Conservation (phyloP, 768 basidiomycete species). For the Austroboletus eburneus region DNA sequence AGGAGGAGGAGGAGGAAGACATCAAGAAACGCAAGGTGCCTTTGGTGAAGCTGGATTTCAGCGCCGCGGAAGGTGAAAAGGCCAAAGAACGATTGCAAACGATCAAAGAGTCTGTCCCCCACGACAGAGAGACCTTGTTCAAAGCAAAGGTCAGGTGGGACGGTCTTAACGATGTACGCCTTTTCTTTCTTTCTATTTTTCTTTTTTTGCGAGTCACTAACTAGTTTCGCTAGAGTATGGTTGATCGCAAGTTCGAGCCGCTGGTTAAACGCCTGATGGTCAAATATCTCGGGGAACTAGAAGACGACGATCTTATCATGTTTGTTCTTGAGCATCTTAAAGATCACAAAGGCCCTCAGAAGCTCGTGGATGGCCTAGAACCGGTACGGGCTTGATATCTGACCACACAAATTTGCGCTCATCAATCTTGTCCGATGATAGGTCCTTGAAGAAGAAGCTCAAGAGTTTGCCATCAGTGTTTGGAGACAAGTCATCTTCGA, state of each 20-base stretch:
- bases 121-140: slow-evolving; percentile 74
- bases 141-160: slow-evolving; percentile 90
- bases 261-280: slow-evolving; percentile 79
- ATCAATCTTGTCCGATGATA: slow-evolving; percentile 31
- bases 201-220: slow-evolving; percentile 10
- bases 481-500: slow-evolving; percentile 96
- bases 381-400: slow-evolving; percentile 58
- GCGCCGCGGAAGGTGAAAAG: slow-evolving; percentile 78
- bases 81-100: slow-evolving; percentile 76
- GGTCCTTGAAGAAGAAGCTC: slow-evolving; percentile 92
- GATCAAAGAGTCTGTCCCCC: slow-evolving; percentile 69
- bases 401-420: background rate
- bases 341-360: slow-evolving; percentile 82
- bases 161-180: slow-evolving; percentile 77
- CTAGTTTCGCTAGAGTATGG: slow-evolving; percentile 52
- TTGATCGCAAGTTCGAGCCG: slow-evolving; percentile 84
- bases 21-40: slow-evolving; percentile 78
- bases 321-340: slow-evolving; percentile 91
- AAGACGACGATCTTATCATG: slow-evolving; percentile 92
- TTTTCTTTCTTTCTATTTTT: too few relatives aligned
- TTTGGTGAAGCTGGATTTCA: slow-evolving; percentile 88
- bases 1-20: slow-evolving; percentile 84
- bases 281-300: slow-evolving; percentile 86
- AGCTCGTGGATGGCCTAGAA: slow-evolving; percentile 86
- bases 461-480: slow-evolving; percentile 67